Conservation (phyloP, 495 filamentous ascomycete species). For the Venustampulla echinocandica region DNA sequence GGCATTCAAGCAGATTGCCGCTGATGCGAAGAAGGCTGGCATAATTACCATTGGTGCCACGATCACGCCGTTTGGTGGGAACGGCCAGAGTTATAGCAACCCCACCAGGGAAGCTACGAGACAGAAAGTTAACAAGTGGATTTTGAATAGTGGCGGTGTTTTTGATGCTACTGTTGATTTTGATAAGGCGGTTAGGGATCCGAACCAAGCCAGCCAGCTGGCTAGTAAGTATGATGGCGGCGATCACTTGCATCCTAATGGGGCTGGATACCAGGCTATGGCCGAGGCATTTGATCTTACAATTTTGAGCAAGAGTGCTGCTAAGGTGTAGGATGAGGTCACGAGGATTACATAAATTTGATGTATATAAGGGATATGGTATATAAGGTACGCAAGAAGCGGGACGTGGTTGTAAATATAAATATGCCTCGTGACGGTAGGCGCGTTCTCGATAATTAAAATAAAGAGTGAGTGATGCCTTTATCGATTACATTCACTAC, state of each 20-base stretch:
- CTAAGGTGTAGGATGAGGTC: no score
- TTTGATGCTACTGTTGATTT: conserved; percentile 63
- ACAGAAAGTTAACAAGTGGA: conserved; percentile 53
- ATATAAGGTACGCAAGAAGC: no score
- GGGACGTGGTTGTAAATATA: no score
- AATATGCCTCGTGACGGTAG: no score
- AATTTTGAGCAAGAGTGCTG: no score
- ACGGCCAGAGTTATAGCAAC: conserved; percentile 41
- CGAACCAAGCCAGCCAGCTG: conserved; percentile 31
- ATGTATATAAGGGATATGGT: no score
- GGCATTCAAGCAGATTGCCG: conserved; percentile 48
- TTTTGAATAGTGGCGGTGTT: conserved; percentile 37
- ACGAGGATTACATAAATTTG: no score
- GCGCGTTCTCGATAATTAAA: no score
- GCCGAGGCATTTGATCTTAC: conserved; percentile 52
- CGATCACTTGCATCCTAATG: conserved; percentile 64
- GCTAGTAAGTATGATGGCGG: conserved; percentile 50
- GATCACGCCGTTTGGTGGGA: conserved; percentile 55
- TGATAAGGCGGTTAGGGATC: conserved; percentile 46
- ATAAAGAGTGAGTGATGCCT: no score
- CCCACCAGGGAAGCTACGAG: conserved; percentile 46
- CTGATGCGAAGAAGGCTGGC: conserved; percentile 43
- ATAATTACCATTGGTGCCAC: conserved; percentile 54
- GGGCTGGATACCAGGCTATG: conserved; percentile 52
- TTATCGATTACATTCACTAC: no score